Evolutionary conservation across 345 rosid genomes (phyloP).

Genomic region (Geranium brycei): DNA sequence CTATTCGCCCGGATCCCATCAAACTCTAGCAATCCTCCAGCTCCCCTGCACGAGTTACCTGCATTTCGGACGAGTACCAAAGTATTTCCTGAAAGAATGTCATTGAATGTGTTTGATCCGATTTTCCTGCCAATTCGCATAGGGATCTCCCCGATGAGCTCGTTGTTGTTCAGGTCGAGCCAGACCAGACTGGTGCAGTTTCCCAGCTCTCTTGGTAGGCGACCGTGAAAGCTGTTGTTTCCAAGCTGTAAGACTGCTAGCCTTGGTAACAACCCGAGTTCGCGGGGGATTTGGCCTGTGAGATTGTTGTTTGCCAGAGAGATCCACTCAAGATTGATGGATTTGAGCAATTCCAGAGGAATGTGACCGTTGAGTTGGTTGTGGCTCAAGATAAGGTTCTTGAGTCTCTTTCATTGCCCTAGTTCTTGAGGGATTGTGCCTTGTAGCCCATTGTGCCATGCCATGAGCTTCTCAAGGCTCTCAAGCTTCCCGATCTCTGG

Average conservation of each 20-base stretch:
- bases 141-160: conserved; percentile 83
- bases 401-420: conserved; percentile 59
- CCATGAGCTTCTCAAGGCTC: conserved; percentile 79
- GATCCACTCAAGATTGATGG: conserved; percentile 86
- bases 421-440: conserved; percentile 68
- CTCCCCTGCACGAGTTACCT: conserved; percentile 92
- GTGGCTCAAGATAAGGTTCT: conserved; percentile 75
- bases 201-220: conserved; percentile 72
- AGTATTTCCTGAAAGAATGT: conserved; percentile 70
- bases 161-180: conserved; percentile 83
- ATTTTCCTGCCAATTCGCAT: conserved; percentile 76
- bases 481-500: conserved; percentile 59
- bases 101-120: conserved; percentile 69
- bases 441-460: conserved; percentile 78
- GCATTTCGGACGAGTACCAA: conserved; percentile 80
- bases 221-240: conserved; percentile 76
- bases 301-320: conserved; percentile 75
- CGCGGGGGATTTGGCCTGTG: conserved; percentile 51
- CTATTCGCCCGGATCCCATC: conserved; percentile 89
- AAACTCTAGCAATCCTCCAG: conserved; percentile 81
- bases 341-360: conserved; percentile 61
- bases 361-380: conserved; percentile 68
- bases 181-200: conserved; percentile 84
- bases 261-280: conserved; percentile 53
- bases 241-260: conserved; percentile 88